Conservation (phyloP, 2,329 filamentous ascomycete species). For the Talaromyces sp. region DNA sequence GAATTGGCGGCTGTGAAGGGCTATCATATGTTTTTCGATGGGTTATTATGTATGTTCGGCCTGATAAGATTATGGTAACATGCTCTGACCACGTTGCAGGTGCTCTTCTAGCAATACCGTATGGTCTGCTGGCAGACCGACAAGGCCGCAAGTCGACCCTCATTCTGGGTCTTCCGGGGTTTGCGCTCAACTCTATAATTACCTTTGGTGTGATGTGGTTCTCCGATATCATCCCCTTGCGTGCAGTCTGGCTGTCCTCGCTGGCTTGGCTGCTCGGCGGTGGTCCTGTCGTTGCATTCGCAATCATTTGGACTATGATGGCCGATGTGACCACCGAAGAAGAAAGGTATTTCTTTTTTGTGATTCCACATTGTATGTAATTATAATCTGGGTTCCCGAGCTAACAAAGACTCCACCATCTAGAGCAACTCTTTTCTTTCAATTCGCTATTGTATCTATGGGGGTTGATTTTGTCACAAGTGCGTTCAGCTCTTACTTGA, state of each 20-base stretch:
- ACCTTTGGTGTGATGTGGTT: constrained; percentile 41
- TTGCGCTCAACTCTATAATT: constrained; percentile 40
- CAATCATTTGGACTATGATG: constrained; percentile 55
- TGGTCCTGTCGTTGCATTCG: constrained; percentile 50
- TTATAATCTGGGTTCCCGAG: not conserved
- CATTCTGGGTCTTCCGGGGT: constrained; percentile 45
- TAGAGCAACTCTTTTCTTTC: constrained; percentile 46
- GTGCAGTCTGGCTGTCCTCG: constrained; percentile 53
- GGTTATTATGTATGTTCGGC: constrained; percentile 37
- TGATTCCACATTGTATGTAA: constrained; percentile 17
- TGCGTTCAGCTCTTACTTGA: constrained; percentile 44
- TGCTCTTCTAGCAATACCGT: constrained; percentile 53
- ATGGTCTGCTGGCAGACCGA: constrained; percentile 53
- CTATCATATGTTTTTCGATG: constrained; percentile 54
- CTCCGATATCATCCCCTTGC: constrained; percentile 46
- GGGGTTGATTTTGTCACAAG: constrained; percentile 43
- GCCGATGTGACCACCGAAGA: constrained; percentile 53
- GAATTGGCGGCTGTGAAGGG: constrained; percentile 55
- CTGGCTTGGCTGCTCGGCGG: constrained; percentile 51
- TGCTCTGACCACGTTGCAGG: constrained; percentile 29
- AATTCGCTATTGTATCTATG: constrained; percentile 43
- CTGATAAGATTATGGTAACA: too few relatives aligned
- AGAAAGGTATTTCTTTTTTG: constrained; percentile 36
- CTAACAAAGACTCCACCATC: constrained; percentile 3
- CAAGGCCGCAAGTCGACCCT: constrained; percentile 52